phyloP scores from a whole-genome alignment of 2,329 filamentous ascomycete species.

The Neopestalotiopsis clavispora region DNA sequence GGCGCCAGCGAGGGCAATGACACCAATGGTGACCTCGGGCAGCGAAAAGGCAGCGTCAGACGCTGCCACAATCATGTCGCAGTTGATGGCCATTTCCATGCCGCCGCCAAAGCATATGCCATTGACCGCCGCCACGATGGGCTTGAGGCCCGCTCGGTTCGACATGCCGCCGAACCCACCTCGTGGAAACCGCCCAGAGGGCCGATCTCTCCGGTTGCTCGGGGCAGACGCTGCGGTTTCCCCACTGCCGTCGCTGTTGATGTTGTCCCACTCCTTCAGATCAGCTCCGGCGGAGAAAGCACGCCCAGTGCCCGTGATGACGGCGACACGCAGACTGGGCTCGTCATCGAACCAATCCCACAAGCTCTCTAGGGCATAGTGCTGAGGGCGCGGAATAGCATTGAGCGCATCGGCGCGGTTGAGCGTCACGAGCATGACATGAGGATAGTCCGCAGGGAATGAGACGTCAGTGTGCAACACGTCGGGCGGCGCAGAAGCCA shows the following conservation, averaged over 20 bases:
- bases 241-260: constrained; percentile 37
- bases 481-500: constrained; percentile 43
- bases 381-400: constrained; percentile 54
- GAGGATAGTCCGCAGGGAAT: constrained; percentile 51
- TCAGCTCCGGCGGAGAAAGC: constrained; percentile 74
- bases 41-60: constrained; percentile 66
- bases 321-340: constrained; percentile 62
- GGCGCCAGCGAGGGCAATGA: constrained; percentile 73
- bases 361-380: constrained; percentile 52
- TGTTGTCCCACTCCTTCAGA: constrained; percentile 66
- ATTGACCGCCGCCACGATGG: constrained; percentile 77
- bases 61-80: constrained; percentile 72
- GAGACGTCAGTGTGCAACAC: constrained; percentile 48
- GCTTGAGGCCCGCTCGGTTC: constrained; percentile 72
- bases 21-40: constrained; percentile 74
- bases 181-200: constrained; percentile 37
- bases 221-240: background rate
- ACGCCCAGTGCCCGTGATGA: constrained; percentile 66
- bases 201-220: background rate
- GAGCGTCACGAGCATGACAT: constrained; percentile 64
- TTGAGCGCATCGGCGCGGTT: constrained; percentile 64
- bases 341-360: constrained; percentile 69
- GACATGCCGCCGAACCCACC: constrained; percentile 70
- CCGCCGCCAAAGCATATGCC: constrained; percentile 77
- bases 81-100: constrained; percentile 77